Base-by-base conservation (phyloP, 1,284 basidiomycete genomes). In the Ustilago cynodontis region DNA sequence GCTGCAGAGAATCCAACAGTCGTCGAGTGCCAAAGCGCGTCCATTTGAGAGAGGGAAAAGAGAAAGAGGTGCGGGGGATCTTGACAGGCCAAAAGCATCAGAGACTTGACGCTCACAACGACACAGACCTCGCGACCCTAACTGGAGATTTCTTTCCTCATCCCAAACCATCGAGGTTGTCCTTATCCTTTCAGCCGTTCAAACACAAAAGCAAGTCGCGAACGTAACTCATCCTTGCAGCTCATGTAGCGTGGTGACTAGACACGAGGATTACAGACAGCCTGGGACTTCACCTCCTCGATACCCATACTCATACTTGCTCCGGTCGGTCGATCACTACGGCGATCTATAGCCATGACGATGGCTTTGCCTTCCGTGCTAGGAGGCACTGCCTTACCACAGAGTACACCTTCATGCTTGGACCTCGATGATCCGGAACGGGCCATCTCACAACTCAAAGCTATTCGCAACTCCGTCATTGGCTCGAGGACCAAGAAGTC, bases 401-500 rank as follows among this genome's bases (percentile, higher is more conserved):
- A 55, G 14, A 50, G 55, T 14, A 35, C 64, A 18, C 18, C 65
- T 2, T 16, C 56, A n/a, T 60, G 26, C 9, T 58, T 76, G 29
- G 61, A 76, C n/a, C 64, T 76, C 43, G 73, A 67, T 28, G 35
- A 65, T n/a, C 67, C 73, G 6, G 58, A 67, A 22, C 50, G 50
- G 24, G 61, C 68, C 24, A 68, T 77, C 22, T 41, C 63, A 3
- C 74, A 78, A 39, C 76, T 78, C 59, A 74, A 71, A 41, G 47
- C 65, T 22, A 72, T 72, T 45, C 68, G 77, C 56, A 78, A 78
- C 54, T 71, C 77, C 4, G 69, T 78, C 58, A 78, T 78, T 29
- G 77, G 77, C n/a, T 72, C 69, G 10, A 56, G 72, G 28, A 78
- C 77, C 28, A 75, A 76, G 20, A 78, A 78, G 65, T 75, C 72